phyloP scores from a whole-genome alignment of 306 rosid genomes.

The Ziziphus jujuba region DNA sequence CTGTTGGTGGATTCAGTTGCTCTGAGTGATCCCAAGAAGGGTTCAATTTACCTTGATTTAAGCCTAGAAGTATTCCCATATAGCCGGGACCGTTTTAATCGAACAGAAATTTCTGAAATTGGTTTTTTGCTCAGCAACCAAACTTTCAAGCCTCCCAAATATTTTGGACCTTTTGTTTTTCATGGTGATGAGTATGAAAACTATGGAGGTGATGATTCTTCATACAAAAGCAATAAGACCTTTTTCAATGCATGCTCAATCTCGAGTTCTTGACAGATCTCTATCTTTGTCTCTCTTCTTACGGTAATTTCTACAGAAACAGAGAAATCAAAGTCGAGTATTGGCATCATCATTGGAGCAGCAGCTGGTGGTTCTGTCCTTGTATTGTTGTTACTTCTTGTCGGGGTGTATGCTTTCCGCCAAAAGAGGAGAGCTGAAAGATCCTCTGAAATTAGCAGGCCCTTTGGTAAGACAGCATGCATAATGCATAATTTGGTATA shows the following conservation, averaged over 20 bases:
- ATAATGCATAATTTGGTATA: not conserved
- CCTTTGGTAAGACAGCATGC: constrained; percentile 36
- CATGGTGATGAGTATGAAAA: constrained; percentile 8
- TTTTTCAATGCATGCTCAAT: not conserved
- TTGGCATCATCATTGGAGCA: constrained; percentile 58
- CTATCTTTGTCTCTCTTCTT: constrained; percentile 6
- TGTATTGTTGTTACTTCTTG: constrained; percentile 43
- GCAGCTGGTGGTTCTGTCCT: constrained; percentile 56
- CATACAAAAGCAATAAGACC: not conserved
- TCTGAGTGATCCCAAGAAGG: constrained; percentile 30
- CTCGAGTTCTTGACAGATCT: not conserved
- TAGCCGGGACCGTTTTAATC: constrained; percentile 40
- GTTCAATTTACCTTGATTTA: constrained; percentile 34
- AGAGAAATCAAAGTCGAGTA: constrained; percentile 39
- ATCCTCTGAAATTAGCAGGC: constrained; percentile 38
- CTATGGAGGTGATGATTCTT: constrained; percentile 35
- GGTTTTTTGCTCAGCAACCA: constrained; percentile 55
- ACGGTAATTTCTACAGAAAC: not conserved
- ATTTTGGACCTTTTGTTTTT: constrained; percentile 58
- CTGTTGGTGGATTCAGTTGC: constrained; percentile 53
- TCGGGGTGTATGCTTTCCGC: constrained; percentile 46
- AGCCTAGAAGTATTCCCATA: constrained; percentile 51
- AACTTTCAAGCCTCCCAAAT: constrained; percentile 33
- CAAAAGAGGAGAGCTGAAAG: constrained; percentile 48
- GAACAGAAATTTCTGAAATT: constrained; percentile 36